Evolutionary conservation across 2,329 filamentous ascomycete species (phyloP).

Genomic region (Sclerotiophoma versabilis): DNA sequence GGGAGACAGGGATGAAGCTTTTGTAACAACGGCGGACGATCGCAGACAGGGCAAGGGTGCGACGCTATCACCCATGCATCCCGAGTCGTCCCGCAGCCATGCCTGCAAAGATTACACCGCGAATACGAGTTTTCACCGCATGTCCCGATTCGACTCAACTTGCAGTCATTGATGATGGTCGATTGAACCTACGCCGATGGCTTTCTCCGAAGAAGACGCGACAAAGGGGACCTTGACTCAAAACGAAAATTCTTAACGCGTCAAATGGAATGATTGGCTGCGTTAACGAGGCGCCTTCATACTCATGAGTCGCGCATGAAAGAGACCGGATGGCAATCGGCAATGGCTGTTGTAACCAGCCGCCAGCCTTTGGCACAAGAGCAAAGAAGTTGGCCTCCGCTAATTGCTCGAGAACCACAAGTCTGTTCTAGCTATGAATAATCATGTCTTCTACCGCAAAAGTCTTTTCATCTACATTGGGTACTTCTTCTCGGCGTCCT

Average conservation of each 20-base stretch:
- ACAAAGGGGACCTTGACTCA: background rate
- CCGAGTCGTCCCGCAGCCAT: conserved; percentile 42
- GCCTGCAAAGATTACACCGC: conserved; percentile 24
- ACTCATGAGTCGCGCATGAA: conserved; percentile 11
- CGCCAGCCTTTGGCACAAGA: conserved; percentile 20
- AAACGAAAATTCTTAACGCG: background rate
- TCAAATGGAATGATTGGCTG: background rate
- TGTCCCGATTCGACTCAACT: conserved; percentile 21
- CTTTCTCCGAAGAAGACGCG: background rate
- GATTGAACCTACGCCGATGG: background rate
- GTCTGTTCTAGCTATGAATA: background rate
- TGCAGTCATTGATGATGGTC: conserved; percentile 14
- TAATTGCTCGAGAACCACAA: background rate
- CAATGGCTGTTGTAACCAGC: conserved; percentile 18
- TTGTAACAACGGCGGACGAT: conserved; percentile 42
- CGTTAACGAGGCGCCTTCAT: background rate
- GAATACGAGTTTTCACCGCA: conserved; percentile 20
- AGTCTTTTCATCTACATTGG: background rate
- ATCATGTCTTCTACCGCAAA: conserved; percentile 14
- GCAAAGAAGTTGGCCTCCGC: background rate
- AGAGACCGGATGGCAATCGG: conserved; percentile 19
- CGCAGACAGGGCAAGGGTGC: conserved; percentile 38
- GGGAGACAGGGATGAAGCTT: conserved; percentile 42
- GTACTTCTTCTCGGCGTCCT: background rate
- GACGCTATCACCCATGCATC: conserved; percentile 40